Evolutionary conservation across 495 filamentous ascomycete genomes (phyloP).

Genomic region (Hapsidospora chrysogenum): DNA sequence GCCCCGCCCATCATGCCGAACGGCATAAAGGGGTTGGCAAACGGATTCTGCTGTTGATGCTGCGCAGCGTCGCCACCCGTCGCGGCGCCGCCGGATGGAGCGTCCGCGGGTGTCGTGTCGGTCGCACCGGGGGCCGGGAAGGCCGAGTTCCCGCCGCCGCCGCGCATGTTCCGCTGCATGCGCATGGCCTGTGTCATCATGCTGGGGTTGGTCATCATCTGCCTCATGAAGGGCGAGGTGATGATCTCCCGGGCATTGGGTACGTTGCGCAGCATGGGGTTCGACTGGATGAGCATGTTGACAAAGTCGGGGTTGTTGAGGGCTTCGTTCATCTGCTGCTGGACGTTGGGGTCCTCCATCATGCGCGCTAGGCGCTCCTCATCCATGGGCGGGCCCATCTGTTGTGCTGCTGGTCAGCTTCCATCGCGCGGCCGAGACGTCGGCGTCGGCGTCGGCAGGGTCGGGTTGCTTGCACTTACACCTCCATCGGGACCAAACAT

Average conservation of each 20-base stretch:
- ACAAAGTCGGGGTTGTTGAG: constrained; percentile 84
- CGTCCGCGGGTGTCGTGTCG: constrained; percentile 41
- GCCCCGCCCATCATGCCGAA: neutral
- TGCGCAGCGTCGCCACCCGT: constrained; percentile 5
- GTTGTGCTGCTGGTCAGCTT: neutral
- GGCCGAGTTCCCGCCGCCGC: constrained; percentile 27
- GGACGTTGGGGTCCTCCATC: constrained; percentile 72
- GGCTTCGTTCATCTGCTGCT: constrained; percentile 77
- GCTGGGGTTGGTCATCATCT: constrained; percentile 92
- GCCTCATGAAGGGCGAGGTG: constrained; percentile 67
- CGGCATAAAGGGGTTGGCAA: constrained; percentile 6
- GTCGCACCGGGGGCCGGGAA: constrained; percentile 87
- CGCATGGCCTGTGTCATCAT: constrained; percentile 62
- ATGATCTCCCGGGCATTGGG: constrained; percentile 72
- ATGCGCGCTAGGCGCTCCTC: constrained; percentile 66
- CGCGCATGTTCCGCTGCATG: constrained; percentile 58
- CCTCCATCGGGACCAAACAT: constrained; percentile 95
- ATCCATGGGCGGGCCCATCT: constrained; percentile 83
- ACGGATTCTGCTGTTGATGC: constrained; percentile 17
- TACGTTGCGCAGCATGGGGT: constrained; percentile 74
- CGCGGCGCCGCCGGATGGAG: constrained; percentile 8
- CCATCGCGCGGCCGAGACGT: neutral
- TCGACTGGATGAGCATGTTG: constrained; percentile 79
- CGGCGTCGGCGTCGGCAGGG: too few species aligned
- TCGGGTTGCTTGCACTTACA: too few species aligned